A percentile compares a stretch with the other conserved stretches of the same genome.
phyloP scores from a whole-genome alignment of 2,329 filamentous ascomycete genomes.

The Gnomoniopsis smithogilvyi region DNA sequence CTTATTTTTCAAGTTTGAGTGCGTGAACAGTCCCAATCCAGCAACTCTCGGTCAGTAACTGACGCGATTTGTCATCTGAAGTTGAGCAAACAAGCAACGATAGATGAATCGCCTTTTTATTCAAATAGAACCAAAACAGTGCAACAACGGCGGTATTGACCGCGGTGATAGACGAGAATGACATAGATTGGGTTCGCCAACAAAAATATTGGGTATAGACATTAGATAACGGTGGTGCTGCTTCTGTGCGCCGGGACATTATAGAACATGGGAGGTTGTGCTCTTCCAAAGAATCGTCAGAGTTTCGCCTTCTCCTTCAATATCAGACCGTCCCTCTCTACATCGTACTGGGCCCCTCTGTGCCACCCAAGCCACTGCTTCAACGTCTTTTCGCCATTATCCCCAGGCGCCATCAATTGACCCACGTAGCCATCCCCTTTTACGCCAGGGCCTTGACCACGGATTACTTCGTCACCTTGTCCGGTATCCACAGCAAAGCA shows the following conservation, averaged over 20 bases:
- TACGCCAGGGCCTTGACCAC: slow-evolving; percentile 64
- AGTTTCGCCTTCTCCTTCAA: slow-evolving; percentile 43
- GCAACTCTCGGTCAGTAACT: no score
- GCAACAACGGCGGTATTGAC: not conserved
- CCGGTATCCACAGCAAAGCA: slow-evolving; percentile 57
- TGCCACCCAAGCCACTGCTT: slow-evolving; percentile 75
- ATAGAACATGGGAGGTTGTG: not conserved
- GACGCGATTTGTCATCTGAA: no score
- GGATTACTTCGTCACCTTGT: slow-evolving; percentile 32
- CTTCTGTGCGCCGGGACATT: not conserved
- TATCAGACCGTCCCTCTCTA: slow-evolving; percentile 56
- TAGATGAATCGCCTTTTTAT: no score
- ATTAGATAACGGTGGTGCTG: not conserved
- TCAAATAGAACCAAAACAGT: no score
- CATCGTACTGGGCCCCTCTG: slow-evolving; percentile 67
- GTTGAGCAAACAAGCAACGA: no score
- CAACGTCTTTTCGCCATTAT: slow-evolving; percentile 69
- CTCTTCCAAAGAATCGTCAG: slow-evolving; percentile 24
- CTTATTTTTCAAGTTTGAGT: no score
- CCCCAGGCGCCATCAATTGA: slow-evolving; percentile 58
- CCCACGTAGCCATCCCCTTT: slow-evolving; percentile 66
- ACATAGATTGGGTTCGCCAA: not conserved
- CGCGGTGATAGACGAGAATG: not conserved
- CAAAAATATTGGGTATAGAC: not conserved
- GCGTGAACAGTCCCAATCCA: no score